Evolutionary conservation across 2,329 filamentous ascomycete species (phyloP).

Genomic region (Ophiocordyceps camponoti-saundersi): DNA sequence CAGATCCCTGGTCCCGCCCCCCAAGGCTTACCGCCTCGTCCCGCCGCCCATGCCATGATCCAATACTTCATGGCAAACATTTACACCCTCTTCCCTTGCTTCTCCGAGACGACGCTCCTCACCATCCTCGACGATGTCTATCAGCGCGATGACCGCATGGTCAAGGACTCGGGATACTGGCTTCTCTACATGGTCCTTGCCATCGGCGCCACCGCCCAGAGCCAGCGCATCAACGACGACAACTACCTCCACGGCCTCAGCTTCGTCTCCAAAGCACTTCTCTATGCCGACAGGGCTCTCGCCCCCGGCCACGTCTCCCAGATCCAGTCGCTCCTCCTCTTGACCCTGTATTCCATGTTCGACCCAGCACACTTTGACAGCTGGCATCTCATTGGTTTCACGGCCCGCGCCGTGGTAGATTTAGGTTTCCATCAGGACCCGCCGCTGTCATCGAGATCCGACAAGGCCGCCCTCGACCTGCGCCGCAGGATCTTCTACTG

Average conservation of each 20-base stretch:
- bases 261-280: slow-evolving; percentile 47
- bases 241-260: slow-evolving; percentile 40
- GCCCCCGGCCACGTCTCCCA: slow-evolving; percentile 71
- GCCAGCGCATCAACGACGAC: slow-evolving; percentile 47
- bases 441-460: slow-evolving; percentile 47
- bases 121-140: slow-evolving; percentile 71
- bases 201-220: slow-evolving; percentile 60
- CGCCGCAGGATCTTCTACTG: slow-evolving; percentile 78
- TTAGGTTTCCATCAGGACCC: slow-evolving; percentile 88
- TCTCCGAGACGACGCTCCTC: slow-evolving; percentile 64
- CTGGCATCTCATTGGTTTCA: slow-evolving; percentile 87
- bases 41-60: slow-evolving; percentile 50
- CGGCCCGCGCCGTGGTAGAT: slow-evolving; percentile 74
- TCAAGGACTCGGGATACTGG: slow-evolving; percentile 63
- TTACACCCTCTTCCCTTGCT: slow-evolving; percentile 64
- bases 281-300: slow-evolving; percentile 66
- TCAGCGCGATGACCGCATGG: slow-evolving; percentile 44
- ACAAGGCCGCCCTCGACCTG: slow-evolving; percentile 55
- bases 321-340: slow-evolving; percentile 71
- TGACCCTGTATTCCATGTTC: slow-evolving; percentile 79
- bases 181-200: slow-evolving; percentile 80
- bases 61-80: slow-evolving; percentile 77
- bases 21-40: slow-evolving; percentile 51
- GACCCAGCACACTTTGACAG: slow-evolving; percentile 85
- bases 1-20: slow-evolving; percentile 45